These are phyloP conservation scores for Mortierella sp. DNA, from an alignment of 371 early-diverging fungal genomes.

Conservation along the genomic window DNA sequence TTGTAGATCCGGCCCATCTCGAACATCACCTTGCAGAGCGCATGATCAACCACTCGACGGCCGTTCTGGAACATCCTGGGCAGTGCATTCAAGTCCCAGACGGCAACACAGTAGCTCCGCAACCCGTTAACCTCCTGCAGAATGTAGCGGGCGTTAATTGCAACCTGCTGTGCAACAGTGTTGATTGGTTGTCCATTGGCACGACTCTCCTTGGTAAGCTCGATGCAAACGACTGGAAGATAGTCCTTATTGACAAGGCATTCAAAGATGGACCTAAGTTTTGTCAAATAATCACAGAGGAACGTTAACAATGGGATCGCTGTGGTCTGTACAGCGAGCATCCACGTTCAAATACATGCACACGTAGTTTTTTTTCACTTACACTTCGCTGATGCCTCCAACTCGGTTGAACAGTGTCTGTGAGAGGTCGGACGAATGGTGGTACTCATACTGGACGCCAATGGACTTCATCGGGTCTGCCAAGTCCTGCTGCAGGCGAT, in stretches of 20 bases:
- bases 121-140: conserved; percentile 37
- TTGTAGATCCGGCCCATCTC: conserved; percentile 51
- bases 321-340: too few relatives aligned
- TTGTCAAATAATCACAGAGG: neutral
- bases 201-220: conserved; percentile 40
- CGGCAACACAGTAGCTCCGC: conserved; percentile 49
- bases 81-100: conserved; percentile 45
- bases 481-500: conserved; percentile 74
- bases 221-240: conserved; percentile 49
- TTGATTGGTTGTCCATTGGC: conserved; percentile 30
- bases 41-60: conserved; percentile 43
- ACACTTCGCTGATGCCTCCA: conserved; percentile 42
- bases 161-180: conserved; percentile 43
- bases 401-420: conserved; percentile 29
- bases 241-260: conserved; percentile 47
- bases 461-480: conserved; percentile 49
- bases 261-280: conserved; percentile 45
- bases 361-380: conserved; percentile 19
- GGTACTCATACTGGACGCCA: conserved; percentile 41
- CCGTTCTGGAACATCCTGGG: conserved; percentile 49
- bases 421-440: conserved; percentile 35
- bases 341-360: neutral
- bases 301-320: too few relatives aligned
- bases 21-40: conserved; percentile 49
- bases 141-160: conserved; percentile 25